phyloP scores from a whole-genome alignment of 1,284 basidiomycete species.

The Ceratobasidium sp. region DNA sequence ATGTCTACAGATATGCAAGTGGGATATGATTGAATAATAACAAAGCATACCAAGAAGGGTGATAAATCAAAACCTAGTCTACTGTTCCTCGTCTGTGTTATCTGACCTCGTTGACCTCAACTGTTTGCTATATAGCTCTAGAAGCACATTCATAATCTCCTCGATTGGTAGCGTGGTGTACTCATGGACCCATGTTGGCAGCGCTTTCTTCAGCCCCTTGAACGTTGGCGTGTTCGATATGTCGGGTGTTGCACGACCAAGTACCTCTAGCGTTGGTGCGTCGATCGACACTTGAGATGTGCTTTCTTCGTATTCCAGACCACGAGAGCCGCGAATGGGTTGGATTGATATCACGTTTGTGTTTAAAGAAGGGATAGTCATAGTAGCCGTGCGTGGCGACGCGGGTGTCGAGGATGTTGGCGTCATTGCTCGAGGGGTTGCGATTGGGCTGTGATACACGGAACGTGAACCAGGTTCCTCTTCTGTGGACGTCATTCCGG shows the following conservation, averaged over 20 bases:
- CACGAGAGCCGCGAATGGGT: constrained; percentile 31
- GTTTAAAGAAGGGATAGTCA: neutral
- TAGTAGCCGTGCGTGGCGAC: constrained; percentile 15
- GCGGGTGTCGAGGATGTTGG: constrained; percentile 32
- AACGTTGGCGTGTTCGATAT: constrained; percentile 64
- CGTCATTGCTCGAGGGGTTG: constrained; percentile 22
- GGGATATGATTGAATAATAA: neutral
- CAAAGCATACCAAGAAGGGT: neutral
- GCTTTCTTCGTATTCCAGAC: constrained; percentile 36
- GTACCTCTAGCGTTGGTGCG: constrained; percentile 73
- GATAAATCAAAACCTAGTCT: neutral
- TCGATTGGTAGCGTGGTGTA: constrained; percentile 85
- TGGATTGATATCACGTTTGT: constrained; percentile 29
- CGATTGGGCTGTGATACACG: constrained; percentile 28
- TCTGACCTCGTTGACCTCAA: constrained; percentile 55
- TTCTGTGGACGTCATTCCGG: constrained; percentile 11
- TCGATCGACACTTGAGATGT: constrained; percentile 44
- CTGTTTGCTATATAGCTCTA: constrained; percentile 84
- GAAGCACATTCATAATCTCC: constrained; percentile 83
- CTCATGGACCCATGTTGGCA: constrained; percentile 87
- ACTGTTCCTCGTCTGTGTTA: constrained; percentile 1
- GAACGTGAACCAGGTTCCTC: constrained; percentile 22
- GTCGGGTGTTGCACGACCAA: constrained; percentile 87
- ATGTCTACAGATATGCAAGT: neutral
- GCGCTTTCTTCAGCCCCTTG: constrained; percentile 80